Evolutionary conservation across 1,284 basidiomycete species (phyloP), one percentile per base, ranked within the genome.

Genomic region (Cutaneotrichosporon sp.): DNA sequence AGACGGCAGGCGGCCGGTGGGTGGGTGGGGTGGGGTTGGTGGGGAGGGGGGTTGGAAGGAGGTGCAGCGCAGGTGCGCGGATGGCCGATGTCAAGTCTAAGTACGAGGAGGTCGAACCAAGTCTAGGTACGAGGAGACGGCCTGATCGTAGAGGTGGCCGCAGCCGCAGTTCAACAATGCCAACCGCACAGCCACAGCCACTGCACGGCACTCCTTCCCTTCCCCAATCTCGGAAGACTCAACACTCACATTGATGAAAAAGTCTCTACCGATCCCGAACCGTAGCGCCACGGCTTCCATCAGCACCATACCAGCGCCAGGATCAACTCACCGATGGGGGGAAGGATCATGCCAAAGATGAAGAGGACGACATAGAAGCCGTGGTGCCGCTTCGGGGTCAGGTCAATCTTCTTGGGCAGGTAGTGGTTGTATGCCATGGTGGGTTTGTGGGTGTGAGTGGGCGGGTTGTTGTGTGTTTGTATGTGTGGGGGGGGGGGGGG

Each of bases 241-340:
- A 18, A 5, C 36, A 58, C 62, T 26, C 62, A 93, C 80, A 79
- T 99, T 99, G 73, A 98, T 82, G 85, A 90, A 95, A 80, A 98
- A 96, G 80, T 97, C 96, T 51, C 81, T 82, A 51, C 63, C 94
- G 71, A 98, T 87, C 32, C 96, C 96, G 81, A 99, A 99, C 63
- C 96, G 86, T 32, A 92, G 89, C 36, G 92, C 91, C 49, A 99
- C 93, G 67, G 96, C 96, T 94, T 73, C 13, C 31, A 51, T 63
- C 47, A 64, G 60, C 14, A 26, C 26, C 26, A 26, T 26, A 26
- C 26, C 26, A 26, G 34, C 18, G 13, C 53, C 34, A 5, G 10
- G 9, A 7, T 14, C 42, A 11, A 83, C 85, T 65, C 57, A 95
- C 93, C 92, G 53, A 96, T 83, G 18, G 92, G 92, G 9, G 92